These are phyloP conservation scores for Podospora bellae-mahoneyi DNA, from an alignment of 495 filamentous ascomycete species.

Conservation along the genomic window DNA sequence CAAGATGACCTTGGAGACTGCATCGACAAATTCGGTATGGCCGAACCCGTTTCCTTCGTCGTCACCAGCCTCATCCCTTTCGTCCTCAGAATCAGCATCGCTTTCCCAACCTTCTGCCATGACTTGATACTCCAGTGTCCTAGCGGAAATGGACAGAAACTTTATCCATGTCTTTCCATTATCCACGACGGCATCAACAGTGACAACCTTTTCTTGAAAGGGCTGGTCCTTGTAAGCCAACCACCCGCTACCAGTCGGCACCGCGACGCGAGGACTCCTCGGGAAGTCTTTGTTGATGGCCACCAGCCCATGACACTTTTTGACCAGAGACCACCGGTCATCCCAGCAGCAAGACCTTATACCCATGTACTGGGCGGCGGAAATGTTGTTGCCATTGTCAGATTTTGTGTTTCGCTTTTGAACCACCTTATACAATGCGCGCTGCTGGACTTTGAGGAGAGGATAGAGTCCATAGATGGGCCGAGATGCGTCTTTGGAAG, in stretches of 20 bases:
- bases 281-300: slow-evolving; percentile 35
- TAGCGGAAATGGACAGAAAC: slow-evolving; percentile 30
- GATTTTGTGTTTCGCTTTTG: slow-evolving; percentile 19
- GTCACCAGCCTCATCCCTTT: slow-evolving; percentile 6
- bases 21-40: slow-evolving; percentile 31
- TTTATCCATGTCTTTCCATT: slow-evolving; percentile 36
- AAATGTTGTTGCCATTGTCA: slow-evolving; percentile 11
- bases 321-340: slow-evolving; percentile 31
- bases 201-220: slow-evolving; percentile 28
- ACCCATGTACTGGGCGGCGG: slow-evolving; percentile 29
- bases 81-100: slow-evolving; percentile 21
- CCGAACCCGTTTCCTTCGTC: slow-evolving; percentile 18
- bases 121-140: slow-evolving; percentile 32
- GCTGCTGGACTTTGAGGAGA: slow-evolving; percentile 32
- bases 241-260: slow-evolving; percentile 24
- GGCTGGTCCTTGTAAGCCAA: slow-evolving; percentile 28
- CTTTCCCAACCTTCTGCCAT: slow-evolving; percentile 33
- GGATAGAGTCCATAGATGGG: slow-evolving; percentile 25
- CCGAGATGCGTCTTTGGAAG: slow-evolving; percentile 13
- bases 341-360: slow-evolving; percentile 33
- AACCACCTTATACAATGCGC: slow-evolving; percentile 27
- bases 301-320: slow-evolving; percentile 32
- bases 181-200: slow-evolving; percentile 33
- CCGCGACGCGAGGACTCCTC: slow-evolving; percentile 25
- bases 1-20: slow-evolving; percentile 27